These are phyloP conservation scores for Russula olivacea DNA, from an alignment of 768 basidiomycete species.

Conservation along the genomic window DNA sequence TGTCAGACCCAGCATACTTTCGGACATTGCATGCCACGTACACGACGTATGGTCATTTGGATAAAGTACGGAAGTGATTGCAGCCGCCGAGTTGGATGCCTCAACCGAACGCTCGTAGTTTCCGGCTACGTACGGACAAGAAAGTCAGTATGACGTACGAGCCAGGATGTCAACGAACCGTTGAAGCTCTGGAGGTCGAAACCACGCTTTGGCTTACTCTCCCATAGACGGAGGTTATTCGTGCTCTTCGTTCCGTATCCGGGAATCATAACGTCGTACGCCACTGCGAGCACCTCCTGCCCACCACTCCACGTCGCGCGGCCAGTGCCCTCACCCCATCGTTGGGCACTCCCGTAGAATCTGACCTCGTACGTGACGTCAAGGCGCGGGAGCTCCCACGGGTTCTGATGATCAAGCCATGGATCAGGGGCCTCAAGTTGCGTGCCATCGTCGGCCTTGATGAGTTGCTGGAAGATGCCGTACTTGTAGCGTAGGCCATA, in stretches of 20 bases:
- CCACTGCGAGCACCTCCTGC: slow-evolving; percentile 88
- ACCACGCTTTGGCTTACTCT: slow-evolving; percentile 79
- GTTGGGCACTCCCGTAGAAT: slow-evolving; percentile 82
- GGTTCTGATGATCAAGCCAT: slow-evolving; percentile 84
- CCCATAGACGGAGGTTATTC: slow-evolving; percentile 85
- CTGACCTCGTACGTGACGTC: slow-evolving; percentile 83
- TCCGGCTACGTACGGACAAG: slow-evolving; percentile 51
- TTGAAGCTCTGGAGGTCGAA: slow-evolving; percentile 97
- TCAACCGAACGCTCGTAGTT: slow-evolving; percentile 90
- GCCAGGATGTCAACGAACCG: slow-evolving; percentile 39
- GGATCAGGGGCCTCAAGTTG: slow-evolving; percentile 91
- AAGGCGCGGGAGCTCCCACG: slow-evolving; percentile 82
- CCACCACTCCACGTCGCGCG: slow-evolving; percentile 80
- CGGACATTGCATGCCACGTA: slow-evolving; percentile 8
- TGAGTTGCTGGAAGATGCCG: slow-evolving; percentile 93
- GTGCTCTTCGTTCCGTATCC: slow-evolving; percentile 80
- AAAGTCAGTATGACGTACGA: neutral
- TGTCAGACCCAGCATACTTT: neutral
- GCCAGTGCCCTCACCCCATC: slow-evolving; percentile 43
- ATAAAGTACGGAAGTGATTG: slow-evolving; percentile 92
- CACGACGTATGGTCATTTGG: slow-evolving; percentile 84
- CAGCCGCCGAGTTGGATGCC: slow-evolving; percentile 82
- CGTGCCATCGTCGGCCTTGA: slow-evolving; percentile 67
- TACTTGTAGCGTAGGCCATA: slow-evolving; percentile 92
- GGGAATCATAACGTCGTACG: slow-evolving; percentile 93